A percentile compares a stretch with the other conserved stretches of the same genome.
Evolutionary conservation across 2,329 filamentous ascomycete species (phyloP).

Genomic region (Penicillium griseofulvum): DNA sequence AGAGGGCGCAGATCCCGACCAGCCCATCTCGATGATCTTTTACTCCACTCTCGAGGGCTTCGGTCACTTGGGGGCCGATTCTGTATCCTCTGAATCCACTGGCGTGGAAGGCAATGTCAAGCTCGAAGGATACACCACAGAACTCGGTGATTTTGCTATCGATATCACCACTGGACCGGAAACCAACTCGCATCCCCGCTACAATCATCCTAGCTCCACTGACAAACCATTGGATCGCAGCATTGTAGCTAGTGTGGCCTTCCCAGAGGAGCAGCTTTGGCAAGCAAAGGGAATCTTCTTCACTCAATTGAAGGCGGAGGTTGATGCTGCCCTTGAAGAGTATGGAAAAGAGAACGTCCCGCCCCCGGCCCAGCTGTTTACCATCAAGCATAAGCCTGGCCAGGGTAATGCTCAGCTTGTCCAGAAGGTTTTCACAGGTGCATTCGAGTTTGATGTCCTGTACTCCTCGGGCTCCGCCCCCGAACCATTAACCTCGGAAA

Average conservation of each 20-base stretch:
- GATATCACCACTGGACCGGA: conserved; percentile 69
- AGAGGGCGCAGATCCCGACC: conserved; percentile 62
- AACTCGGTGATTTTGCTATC: conserved; percentile 77
- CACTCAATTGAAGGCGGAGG: conserved; percentile 60
- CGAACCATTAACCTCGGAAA: conserved; percentile 55
- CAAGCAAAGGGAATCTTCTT: conserved; percentile 70
- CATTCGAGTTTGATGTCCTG: conserved; percentile 89
- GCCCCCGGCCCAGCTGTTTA: conserved; percentile 82
- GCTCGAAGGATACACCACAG: conserved; percentile 66
- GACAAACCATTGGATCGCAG: conserved; percentile 73
- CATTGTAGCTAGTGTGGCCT: conserved; percentile 67
- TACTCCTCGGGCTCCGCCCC: conserved; percentile 75
- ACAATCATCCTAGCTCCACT: conserved; percentile 62
- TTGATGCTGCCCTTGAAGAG: conserved; percentile 58
- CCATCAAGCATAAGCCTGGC: conserved; percentile 60
- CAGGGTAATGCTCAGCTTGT: conserved; percentile 79
- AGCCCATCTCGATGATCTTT: conserved; percentile 77
- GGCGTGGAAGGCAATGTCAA: conserved; percentile 63
- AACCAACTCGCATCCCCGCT: conserved; percentile 57
- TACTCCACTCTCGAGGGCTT: conserved; percentile 78
- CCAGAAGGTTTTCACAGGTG: conserved; percentile 85
- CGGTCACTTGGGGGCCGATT: conserved; percentile 62
- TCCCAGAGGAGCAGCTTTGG: conserved; percentile 72
- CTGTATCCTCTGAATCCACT: conserved; percentile 48
- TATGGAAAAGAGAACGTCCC: conserved; percentile 67